Percentiles rank a stretch among this genome's conserved stretches.
These are phyloP conservation scores for Fusarium sp. DNA, from an alignment of 2,329 filamentous ascomycete genomes.

Conservation along the genomic window DNA sequence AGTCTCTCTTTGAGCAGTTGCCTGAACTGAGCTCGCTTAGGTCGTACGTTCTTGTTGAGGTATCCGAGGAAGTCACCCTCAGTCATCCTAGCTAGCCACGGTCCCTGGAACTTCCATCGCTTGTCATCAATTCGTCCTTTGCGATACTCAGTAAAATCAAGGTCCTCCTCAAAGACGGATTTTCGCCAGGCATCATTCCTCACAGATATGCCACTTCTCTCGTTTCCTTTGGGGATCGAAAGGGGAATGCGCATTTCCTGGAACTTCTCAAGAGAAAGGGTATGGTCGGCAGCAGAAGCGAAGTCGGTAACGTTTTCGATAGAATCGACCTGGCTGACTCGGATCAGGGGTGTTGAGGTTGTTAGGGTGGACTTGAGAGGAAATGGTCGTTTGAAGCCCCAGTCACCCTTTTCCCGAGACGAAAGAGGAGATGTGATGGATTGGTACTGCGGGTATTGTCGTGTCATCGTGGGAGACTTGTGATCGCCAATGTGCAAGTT, in stretches of 20 bases:
- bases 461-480: constrained; percentile 66
- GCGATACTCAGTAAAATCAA: constrained; percentile 63
- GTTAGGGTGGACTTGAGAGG: constrained; percentile 80
- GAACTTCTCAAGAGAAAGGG: constrained; percentile 84
- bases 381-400: constrained; percentile 89
- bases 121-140: constrained; percentile 55
- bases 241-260: constrained; percentile 83
- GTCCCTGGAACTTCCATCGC: constrained; percentile 75
- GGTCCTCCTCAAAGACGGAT: constrained; percentile 70
- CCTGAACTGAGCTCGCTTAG: constrained; percentile 66
- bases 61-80: constrained; percentile 70
- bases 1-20: constrained; percentile 62
- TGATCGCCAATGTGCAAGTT: constrained; percentile 50
- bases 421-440: constrained; percentile 81
- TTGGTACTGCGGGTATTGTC: constrained; percentile 82
- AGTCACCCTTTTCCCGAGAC: constrained; percentile 83
- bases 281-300: constrained; percentile 83
- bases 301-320: constrained; percentile 92
- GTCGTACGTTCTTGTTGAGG: constrained; percentile 64
- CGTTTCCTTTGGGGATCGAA: constrained; percentile 59
- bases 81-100: constrained; percentile 73
- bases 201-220: constrained; percentile 31
- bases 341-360: constrained; percentile 78
- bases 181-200: constrained; percentile 48
- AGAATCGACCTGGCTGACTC: constrained; percentile 83